A percentile compares a stretch with the other conserved stretches of the same genome.
phyloP scores from a whole-genome alignment of 2,329 filamentous ascomycete species.

The Talaromyces atroroseus region DNA sequence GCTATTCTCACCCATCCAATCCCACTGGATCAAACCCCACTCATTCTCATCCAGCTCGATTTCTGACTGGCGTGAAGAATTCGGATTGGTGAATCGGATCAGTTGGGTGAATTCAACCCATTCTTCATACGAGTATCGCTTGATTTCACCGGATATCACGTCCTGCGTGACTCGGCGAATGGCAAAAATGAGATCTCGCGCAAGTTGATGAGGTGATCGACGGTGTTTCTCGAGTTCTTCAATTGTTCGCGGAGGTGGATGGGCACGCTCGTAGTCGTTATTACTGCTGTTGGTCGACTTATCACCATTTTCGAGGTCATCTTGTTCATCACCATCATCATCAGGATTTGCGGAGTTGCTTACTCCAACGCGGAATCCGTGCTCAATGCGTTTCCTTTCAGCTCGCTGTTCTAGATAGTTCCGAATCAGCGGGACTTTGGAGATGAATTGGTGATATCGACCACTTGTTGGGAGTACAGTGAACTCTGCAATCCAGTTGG shows the following conservation, averaged over 20 bases:
- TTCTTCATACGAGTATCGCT: conserved; percentile 72
- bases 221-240: conserved; percentile 46
- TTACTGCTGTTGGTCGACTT: not conserved
- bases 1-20: conserved; percentile 66
- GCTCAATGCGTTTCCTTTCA: conserved; percentile 41
- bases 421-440: conserved; percentile 40
- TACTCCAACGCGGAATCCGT: conserved; percentile 40
- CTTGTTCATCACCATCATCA: not conserved
- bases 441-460: conserved; percentile 49
- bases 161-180: conserved; percentile 64
- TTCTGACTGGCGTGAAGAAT: conserved; percentile 19
- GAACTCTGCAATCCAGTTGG: conserved; percentile 57
- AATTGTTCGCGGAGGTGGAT: conserved; percentile 25
- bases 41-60: conserved; percentile 46
- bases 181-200: conserved; percentile 58
- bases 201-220: conserved; percentile 53
- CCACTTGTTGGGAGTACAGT: conserved; percentile 60
- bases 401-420: conserved; percentile 35
- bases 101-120: conserved; percentile 81
- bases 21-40: conserved; percentile 61
- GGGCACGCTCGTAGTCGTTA: conserved; percentile 9
- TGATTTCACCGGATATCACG: conserved; percentile 52
- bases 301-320: conserved; percentile 6
- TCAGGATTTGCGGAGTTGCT: conserved; percentile 23
- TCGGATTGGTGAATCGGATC: conserved; percentile 53